Evolutionary conservation across 371 early-diverging fungal genomes (phyloP), one percentile per base, ranked within the genome.

Genomic region (Syncephalastrum contaminatum): DNA sequence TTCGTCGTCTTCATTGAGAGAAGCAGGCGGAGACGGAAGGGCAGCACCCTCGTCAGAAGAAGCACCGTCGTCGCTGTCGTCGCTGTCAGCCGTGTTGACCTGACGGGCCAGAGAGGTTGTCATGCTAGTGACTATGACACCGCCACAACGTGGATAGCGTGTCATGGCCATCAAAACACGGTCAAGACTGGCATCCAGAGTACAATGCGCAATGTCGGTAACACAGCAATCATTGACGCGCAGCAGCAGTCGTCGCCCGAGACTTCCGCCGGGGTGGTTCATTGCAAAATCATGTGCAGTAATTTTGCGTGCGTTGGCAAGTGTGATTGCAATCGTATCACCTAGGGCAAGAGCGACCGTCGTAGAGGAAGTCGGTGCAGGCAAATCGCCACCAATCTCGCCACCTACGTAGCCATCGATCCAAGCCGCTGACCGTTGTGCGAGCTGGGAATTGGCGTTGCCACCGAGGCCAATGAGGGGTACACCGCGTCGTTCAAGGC

Each of bases 231-330:
- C 80, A 16, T 66, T 56, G 1, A 75, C 69, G 46, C 73, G 75
- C 8, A 79, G 55, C 8, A 75, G 36, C 12, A 79, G 58, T 22
- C 68, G 40, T 51, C 74, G 54, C 4, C 87, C 87, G 0, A 87
- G 58, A 1, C 77, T 64, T 0, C 87, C 87, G 7, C 85, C 85
- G 0, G 87, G 87, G 63, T 87, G 87, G 54, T 84, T 82, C 20
- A 81, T 58, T 0, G 82, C 84, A 70, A 86, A 87, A 14, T 78
- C 83, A 7, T 62, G 59, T 0, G 70, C 74, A 2, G 72, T 75
- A 51, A 87, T 83, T 16, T 53, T 52, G 14, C 73, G 62, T 12
- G 75, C 54, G 21, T 80, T 66, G 42, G 82, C 82, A 30, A 87
- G 51, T 25, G 84, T 61, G 13, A 86, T 61, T 0, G 86, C 83